Conservation (phyloP, 192 early-diverging fungal genomes). For the Thamnidium elegans region DNA sequence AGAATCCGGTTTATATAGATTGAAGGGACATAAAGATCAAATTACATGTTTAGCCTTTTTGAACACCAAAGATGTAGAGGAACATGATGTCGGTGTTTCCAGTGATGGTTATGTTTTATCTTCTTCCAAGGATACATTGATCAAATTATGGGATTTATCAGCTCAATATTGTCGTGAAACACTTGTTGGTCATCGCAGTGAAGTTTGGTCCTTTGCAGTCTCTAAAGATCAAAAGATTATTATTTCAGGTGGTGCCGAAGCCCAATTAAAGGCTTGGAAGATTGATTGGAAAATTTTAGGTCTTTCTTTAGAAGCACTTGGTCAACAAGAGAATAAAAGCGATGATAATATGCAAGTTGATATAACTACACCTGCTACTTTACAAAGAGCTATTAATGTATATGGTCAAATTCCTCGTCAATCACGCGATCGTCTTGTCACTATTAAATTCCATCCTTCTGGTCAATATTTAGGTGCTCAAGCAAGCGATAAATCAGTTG, state of each 20-base stretch:
- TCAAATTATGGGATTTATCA: slow-evolving; percentile 96
- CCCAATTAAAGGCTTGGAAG: slow-evolving; percentile 85
- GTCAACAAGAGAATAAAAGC: slow-evolving; percentile 16
- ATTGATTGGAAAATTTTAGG: slow-evolving; percentile 62
- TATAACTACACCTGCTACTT: slow-evolving; percentile 6
- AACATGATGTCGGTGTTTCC: slow-evolving; percentile 42
- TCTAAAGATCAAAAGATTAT: slow-evolving; percentile 62
- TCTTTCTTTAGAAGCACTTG: slow-evolving; percentile 47
- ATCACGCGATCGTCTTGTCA: slow-evolving; percentile 76
- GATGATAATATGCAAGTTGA: slow-evolving; percentile 11
- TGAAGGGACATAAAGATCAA: slow-evolving; percentile 96
- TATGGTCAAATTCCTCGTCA: slow-evolving; percentile 79
- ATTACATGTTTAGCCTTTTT: slow-evolving; percentile 77
- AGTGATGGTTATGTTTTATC: slow-evolving; percentile 74
- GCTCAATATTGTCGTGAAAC: slow-evolving; percentile 95
- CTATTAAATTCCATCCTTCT: slow-evolving; percentile 76
- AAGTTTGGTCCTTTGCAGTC: slow-evolving; percentile 87
- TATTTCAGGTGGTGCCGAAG: slow-evolving; percentile 84
- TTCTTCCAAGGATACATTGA: slow-evolving; percentile 91
- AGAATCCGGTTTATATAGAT: slow-evolving; percentile 82
- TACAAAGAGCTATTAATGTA: slow-evolving; percentile 67
- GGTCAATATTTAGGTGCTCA: slow-evolving; percentile 77
- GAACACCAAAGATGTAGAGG: slow-evolving; percentile 9
- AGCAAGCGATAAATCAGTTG: slow-evolving; percentile 75
- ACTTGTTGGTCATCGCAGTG: slow-evolving; percentile 86